phyloP scores from a whole-genome alignment of 208 protist genomes.

The Trypanosoma theileri region DNA sequence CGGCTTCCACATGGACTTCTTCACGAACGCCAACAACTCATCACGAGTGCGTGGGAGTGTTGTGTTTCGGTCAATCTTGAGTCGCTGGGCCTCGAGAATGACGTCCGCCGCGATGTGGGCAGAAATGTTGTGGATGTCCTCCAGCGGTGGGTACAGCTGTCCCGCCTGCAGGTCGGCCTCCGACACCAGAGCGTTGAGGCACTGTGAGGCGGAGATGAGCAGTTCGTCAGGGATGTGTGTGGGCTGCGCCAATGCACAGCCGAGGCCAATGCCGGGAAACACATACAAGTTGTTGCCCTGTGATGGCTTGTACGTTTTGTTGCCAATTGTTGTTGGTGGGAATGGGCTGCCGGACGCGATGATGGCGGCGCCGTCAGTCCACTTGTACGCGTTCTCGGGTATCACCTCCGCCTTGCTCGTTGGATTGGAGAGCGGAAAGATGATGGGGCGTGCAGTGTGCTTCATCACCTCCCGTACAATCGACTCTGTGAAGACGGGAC shows the following conservation, averaged over 20 bases:
- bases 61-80: conserved; percentile 32
- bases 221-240: conserved; percentile 89
- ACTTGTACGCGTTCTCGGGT: conserved; percentile 93
- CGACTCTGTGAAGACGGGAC: conserved; percentile 93
- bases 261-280: conserved; percentile 95
- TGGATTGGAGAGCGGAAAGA: conserved; percentile 96
- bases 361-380: conserved; percentile 92
- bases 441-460: conserved; percentile 89
- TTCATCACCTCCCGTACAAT: conserved; percentile 80
- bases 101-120: conserved; percentile 45
- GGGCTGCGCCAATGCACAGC: conserved; percentile 67
- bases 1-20: conserved; percentile 49
- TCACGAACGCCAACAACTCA: conserved; percentile 40
- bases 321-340: conserved; percentile 78
- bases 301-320: conserved; percentile 74
- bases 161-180: conserved; percentile 20
- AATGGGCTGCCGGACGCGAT: conserved; percentile 97
- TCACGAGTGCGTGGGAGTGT: conserved; percentile 36
- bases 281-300: conserved; percentile 98
- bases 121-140: conserved; percentile 44
- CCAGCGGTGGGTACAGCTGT: conserved; percentile 60
- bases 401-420: conserved; percentile 91
- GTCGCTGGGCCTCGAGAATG: conserved; percentile 44
- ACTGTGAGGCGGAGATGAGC: conserved; percentile 68
- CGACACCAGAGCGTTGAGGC: conserved; percentile 53